phyloP scores from a whole-genome alignment of 192 early-diverging fungal species.

The Spinellus fusiger region DNA sequence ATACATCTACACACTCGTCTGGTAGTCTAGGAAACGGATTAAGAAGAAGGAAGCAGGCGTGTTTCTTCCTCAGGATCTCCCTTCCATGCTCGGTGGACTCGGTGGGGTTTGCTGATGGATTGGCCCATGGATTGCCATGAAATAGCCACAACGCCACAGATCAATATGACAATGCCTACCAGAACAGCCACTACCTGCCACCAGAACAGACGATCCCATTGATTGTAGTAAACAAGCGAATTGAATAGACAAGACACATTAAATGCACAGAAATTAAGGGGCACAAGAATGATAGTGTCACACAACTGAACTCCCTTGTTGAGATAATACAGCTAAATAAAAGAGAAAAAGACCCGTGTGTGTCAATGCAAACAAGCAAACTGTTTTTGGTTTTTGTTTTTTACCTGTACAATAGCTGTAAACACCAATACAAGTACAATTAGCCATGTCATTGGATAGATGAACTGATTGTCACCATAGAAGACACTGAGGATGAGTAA shows the following conservation, averaged over 20 bases:
- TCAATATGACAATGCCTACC: conserved; percentile 60
- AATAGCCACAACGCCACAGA: conserved; percentile 58
- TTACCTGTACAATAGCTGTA: conserved; percentile 54
- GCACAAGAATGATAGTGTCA: conserved; percentile 73
- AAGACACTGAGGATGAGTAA: conserved; percentile 56
- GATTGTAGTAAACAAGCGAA: conserved; percentile 73
- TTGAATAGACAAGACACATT: conserved; percentile 70
- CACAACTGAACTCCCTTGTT: conserved; percentile 69
- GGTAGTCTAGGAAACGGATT: too few relatives aligned
- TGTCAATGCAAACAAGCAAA: background rate
- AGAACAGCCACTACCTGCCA: conserved; percentile 62
- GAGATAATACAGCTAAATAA: conserved; percentile 64
- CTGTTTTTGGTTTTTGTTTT: background rate
- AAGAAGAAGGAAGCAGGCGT: too few relatives aligned
- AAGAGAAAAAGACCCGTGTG: background rate
- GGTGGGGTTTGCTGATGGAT: background rate
- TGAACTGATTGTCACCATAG: conserved; percentile 62
- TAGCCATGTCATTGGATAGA: conserved; percentile 63
- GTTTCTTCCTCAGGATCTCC: too few relatives aligned
- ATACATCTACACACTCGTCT: too few relatives aligned
- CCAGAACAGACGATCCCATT: conserved; percentile 56
- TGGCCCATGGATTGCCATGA: conserved; percentile 36
- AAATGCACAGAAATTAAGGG: conserved; percentile 71
- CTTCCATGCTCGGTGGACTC: background rate
- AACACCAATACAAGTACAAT: conserved; percentile 57